phyloP scores from a whole-genome alignment of 2,329 filamentous ascomycete species.

The Aureobasidium sp. region DNA sequence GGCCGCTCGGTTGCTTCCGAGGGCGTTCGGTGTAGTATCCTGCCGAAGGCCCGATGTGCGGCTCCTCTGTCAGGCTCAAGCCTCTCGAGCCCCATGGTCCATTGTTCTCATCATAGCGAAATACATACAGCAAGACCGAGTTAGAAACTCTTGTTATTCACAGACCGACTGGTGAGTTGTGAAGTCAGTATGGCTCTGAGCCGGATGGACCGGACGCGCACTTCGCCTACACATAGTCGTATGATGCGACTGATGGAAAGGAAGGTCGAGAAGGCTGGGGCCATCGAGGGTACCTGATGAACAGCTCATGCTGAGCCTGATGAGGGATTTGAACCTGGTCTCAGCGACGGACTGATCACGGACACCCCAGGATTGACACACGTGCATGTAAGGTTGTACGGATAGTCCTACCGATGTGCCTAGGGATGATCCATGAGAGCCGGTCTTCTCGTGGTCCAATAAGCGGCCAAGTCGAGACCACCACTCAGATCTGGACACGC shows the following conservation, averaged over 20 bases:
- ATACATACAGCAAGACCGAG: not conserved
- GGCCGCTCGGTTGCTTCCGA: not conserved
- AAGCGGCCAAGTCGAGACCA: not conserved
- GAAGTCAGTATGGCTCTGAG: not conserved
- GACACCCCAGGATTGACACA: not conserved
- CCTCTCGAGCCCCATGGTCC: not conserved
- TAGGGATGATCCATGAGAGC: not conserved
- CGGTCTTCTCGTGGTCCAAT: not conserved
- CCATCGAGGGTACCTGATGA: not conserved
- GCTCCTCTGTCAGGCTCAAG: not conserved
- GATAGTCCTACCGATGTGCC: not conserved
- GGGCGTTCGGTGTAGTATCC: not conserved
- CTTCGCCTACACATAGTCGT: not conserved
- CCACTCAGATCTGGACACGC: not conserved
- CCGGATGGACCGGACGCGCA: not conserved
- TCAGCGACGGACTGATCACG: not conserved
- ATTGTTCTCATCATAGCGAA: not conserved
- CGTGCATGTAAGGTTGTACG: constrained; percentile 11
- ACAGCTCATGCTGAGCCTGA: not conserved
- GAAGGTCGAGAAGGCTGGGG: not conserved
- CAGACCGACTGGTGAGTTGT: too few species aligned
- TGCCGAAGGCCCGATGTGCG: not conserved
- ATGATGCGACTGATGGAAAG: not conserved
- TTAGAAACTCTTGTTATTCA: not conserved
- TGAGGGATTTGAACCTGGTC: not conserved